phyloP scores from a whole-genome alignment of 2,329 filamentous ascomycete genomes.

The Juglanconis oblonga region DNA sequence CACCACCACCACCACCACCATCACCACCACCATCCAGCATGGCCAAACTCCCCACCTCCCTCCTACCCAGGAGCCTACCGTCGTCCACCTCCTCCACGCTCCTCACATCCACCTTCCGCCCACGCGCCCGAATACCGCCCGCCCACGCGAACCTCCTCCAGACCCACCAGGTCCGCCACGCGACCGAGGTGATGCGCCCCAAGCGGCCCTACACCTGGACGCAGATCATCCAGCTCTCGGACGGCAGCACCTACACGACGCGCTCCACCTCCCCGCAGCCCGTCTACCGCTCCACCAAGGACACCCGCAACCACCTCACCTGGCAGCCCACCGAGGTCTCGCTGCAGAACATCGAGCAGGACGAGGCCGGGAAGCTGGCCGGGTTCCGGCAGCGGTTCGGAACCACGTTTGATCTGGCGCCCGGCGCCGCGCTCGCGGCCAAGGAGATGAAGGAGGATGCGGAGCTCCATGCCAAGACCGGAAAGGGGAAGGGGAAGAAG shows the following conservation, averaged over 20 bases:
- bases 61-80: constrained; percentile 26
- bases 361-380: constrained; percentile 86
- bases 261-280: constrained; percentile 71
- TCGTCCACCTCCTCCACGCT: constrained; percentile 22
- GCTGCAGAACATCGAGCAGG: constrained; percentile 84
- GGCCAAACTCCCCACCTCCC: constrained; percentile 31
- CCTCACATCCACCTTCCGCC: constrained; percentile 11
- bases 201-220: constrained; percentile 94
- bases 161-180: constrained; percentile 65
- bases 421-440: constrained; percentile 29
- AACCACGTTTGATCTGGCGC: constrained; percentile 69
- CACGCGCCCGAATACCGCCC: neutral
- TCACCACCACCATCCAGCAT: constrained; percentile 21
- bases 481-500: constrained; percentile 21
- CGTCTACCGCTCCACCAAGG: constrained; percentile 64
- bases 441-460: constrained; percentile 28
- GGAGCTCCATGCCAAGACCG: constrained; percentile 21
- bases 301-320: constrained; percentile 81
- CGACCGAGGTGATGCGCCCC: constrained; percentile 82
- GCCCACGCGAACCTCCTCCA: constrained; percentile 16
- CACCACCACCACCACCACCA: constrained; percentile 34
- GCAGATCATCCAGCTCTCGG: constrained; percentile 89
- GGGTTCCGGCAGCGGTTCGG: constrained; percentile 86
- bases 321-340: constrained; percentile 87
- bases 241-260: constrained; percentile 80